Conservation (phyloP, 331 rosid genomes). For the Malus hybrid region DNA sequence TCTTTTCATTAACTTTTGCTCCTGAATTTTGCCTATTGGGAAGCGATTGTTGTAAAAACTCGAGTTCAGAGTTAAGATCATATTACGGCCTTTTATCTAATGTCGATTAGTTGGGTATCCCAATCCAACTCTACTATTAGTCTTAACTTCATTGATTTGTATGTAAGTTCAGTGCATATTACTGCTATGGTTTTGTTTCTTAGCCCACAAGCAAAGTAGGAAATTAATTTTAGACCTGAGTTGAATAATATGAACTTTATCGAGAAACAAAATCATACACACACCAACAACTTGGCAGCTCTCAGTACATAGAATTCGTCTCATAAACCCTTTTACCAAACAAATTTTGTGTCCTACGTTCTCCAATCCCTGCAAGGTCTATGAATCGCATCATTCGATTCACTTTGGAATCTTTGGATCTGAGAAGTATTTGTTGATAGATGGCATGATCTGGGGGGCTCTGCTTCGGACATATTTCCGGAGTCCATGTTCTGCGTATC, state of each 20-base stretch:
- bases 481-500: conserved; percentile 45
- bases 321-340: not conserved
- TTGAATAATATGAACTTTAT: not conserved
- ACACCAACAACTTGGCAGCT: not conserved
- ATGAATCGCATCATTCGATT: not conserved
- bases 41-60: not conserved
- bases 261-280: not conserved
- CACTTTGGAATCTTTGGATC: conserved; percentile 8
- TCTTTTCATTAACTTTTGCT: not conserved
- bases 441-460: conserved; percentile 73
- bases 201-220: not conserved
- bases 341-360: not conserved
- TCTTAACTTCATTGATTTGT: not conserved
- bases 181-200: not conserved
- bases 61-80: not conserved
- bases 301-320: not conserved
- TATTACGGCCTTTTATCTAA: not conserved
- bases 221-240: not conserved
- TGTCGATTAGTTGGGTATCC: not conserved
- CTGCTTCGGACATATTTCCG: conserved; percentile 68
- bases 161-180: not conserved
- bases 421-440: conserved; percentile 82
- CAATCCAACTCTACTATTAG: too few species aligned
- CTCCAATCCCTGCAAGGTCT: not conserved
- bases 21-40: not conserved